Evolutionary conservation across 1,284 basidiomycete genomes (phyloP), one percentile per base, ranked within the genome.

Genomic region (Entoloma clypeatum): DNA sequence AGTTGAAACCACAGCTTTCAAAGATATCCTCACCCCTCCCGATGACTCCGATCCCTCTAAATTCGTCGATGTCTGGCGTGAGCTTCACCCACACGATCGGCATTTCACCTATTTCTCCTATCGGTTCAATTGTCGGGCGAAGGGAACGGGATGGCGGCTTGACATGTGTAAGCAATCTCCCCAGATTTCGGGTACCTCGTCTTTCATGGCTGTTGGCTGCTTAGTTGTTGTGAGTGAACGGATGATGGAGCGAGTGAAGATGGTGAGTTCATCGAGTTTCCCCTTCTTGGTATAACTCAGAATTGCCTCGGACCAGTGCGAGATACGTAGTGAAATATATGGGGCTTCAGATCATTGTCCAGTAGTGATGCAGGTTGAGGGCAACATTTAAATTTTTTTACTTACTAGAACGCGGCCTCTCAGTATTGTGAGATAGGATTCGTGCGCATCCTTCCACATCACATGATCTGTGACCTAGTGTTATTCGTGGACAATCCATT

Each of bases 21-120:
- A 71, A 44, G 71, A 72, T n/a, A 77, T 88, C 36, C 64, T 88
- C 2, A 60, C 70, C 30, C 64, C 75, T n/a, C 64, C 75, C 2
- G 46, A 55, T 25, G 52, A 50, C 16, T 32, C 52, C 1, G 45
- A 60, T 18, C 49, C 45, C 5, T 47, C 53, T 25, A 78, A 75
- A 51, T 86, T 92, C 42, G 69, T 89, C 36, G 91, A 94, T 52
- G 67, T 90, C 19, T 94, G 91, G 91, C 74, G 92, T 39, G 64
- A 76, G 21, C 60, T 72, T n/a, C 81, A 93, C 57, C 87, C 88
- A 2, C 71, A 78, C 23, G 64, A 72, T 18, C 65, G 63, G 13
- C 81, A 89, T 51, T 94, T 86, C 60, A 88, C 86, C 0, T 94
- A 92, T 60, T 93, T 87, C 49, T 85, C 84, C 5, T 92, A 88